A percentile compares a stretch with the other conserved stretches of the same genome.
These are phyloP conservation scores for Fusarium bulbicola DNA, from an alignment of 2,329 filamentous ascomycete species.

Conservation along the genomic window DNA sequence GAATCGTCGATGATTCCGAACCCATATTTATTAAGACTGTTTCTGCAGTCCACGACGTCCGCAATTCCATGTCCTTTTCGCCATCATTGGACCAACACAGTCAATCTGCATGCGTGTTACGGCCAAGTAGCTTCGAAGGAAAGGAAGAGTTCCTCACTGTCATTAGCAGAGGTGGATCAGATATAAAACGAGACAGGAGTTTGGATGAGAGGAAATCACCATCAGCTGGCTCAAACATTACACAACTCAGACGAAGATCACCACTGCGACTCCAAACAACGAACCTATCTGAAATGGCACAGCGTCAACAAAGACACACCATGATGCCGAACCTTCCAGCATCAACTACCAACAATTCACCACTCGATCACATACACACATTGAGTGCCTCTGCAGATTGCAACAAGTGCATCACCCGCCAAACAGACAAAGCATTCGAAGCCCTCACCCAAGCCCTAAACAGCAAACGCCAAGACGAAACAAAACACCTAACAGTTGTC, in stretches of 20 bases:
- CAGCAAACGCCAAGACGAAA: not conserved
- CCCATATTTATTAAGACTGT: not conserved
- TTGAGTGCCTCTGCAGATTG: not conserved
- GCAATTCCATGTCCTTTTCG: constrained; percentile 9
- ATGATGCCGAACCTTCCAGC: not conserved
- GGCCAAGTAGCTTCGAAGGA: not conserved
- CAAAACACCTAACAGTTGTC: not conserved
- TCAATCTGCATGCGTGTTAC: constrained; percentile 5
- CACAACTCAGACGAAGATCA: not conserved
- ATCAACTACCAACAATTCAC: not conserved
- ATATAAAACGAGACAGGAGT: not conserved
- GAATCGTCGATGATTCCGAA: not conserved
- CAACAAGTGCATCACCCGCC: not conserved
- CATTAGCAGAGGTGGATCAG: not conserved
- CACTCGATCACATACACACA: not conserved
- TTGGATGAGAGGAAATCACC: not conserved
- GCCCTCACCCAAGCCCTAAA: not conserved
- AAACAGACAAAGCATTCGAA: constrained; percentile 14
- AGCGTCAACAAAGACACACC: not conserved
- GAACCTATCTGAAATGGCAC: not conserved
- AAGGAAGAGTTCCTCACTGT: constrained; percentile 1
- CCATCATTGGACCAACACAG: constrained; percentile 2
- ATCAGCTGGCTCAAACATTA: not conserved
- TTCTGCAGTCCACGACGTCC: constrained; percentile 2
- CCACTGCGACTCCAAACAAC: constrained; percentile 6